Evolutionary conservation across 305 asterid genomes (phyloP), one percentile per base, ranked within the genome.

Genomic region (Rubia tinctorum): DNA sequence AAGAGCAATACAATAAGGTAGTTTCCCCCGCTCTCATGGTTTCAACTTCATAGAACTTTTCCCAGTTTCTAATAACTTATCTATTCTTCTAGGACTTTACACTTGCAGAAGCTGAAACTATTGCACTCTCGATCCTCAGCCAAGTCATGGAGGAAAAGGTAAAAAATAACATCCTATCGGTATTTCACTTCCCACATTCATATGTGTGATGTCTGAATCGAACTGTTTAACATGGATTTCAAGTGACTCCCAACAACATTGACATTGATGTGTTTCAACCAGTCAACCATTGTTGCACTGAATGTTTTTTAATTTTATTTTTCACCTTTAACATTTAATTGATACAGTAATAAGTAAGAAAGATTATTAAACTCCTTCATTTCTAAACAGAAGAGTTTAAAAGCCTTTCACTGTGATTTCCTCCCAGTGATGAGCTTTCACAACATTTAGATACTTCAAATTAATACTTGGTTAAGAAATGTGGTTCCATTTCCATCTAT

Each of bases 61-160:
- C 60, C 3, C 25, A 34, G 18, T 13, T 64, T 22, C 55, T 66
- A 42, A 71, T 49, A 4, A 13, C 47, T 37, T 66, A 30, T 22
- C 44, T 42, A 45, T 43, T 63, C 62, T 40, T 84, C 73, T 87
- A 91, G 97, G 92, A 90, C 64, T 86, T 93, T 66, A 81, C 96
- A 63, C 91, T 91, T 44, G 83, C 80, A 79, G 98, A 93, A 83
- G 98, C 98, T 63, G 98, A 93, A 77, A 91, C 90, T 53, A 89
- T 88, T 73, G 97, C 97, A 0, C 94, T 93, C 55, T 87, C 97
- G 76, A 91, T 91, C 82, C 94, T 91, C 23, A 91, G 89, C 84
- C 97, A 91, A 83, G 98, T 93, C 68, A 91, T 93, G 98, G 98
- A 91, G 90, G 97, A 93, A 79, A 93, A 93, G 95, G 98, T 91